Evolutionary conservation across 2,329 filamentous ascomycete species (phyloP), one percentile per base, ranked within the genome.

Genomic region (Tolypocladium cylindrosporum): DNA sequence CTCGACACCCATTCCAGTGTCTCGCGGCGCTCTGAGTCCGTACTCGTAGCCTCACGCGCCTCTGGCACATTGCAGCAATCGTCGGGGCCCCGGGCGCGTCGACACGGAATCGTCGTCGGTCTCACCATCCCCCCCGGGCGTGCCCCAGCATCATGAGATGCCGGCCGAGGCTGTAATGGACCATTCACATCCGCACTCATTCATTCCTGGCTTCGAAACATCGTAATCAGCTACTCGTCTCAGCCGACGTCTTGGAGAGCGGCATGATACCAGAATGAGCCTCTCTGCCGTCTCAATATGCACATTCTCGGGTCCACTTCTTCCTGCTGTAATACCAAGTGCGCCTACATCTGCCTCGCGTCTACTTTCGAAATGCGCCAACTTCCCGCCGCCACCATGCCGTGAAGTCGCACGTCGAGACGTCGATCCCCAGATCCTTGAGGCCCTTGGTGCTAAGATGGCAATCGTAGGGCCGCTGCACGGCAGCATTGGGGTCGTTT

Each of bases 401-500:
- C 52, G 77, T 77, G 69, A 96, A 96, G 65, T 91, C 83, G 66
- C 86, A 81, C 0, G 90, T 90, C 52, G 81, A 77, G 58, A 93
- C 83, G 67, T 89, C 81, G 61, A 96, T 89, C 0, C 84, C 90
- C 61, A 96, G 69, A 16, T 90, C 84, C 69, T 83, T 83, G 62
- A 96, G 74, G 43, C 78, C 83, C 71, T 82, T 83, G 10, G 89
- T 96, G 66, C 89, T 91, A 52, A 97, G 76, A 72, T 96, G 91
- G 65, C 89, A 93, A 73, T 96, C 91, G 68, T 90, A 96, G 14
- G 92, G 91, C 62, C 91, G 80, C 73, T 91, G 84, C 0, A 91
- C 89, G 27, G 80, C 79, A 51, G 87, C 83, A 61, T 83, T 85
- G 7, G 86, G 84, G 62, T 90, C 87, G 69, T 89, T 88, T 42